A percentile compares a stretch with the other conserved stretches of the same genome.
phyloP scores from a whole-genome alignment of 371 early-diverging fungal genomes.

The Haplosporangium sp. region DNA sequence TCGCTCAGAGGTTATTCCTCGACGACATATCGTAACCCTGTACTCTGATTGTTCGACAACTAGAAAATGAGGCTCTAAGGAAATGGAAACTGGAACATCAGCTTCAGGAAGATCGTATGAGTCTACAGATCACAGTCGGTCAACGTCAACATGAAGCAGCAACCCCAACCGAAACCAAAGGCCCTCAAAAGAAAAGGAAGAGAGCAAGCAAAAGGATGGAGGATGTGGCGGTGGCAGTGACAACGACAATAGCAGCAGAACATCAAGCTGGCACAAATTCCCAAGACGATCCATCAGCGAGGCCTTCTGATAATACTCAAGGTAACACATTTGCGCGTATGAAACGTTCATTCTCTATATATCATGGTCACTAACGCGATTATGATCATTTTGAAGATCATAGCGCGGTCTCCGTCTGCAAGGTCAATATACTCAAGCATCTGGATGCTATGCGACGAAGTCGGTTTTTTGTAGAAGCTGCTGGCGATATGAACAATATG shows the following conservation, averaged over 20 bases:
- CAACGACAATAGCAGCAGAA: neutral
- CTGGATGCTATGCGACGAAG: slow-evolving; percentile 4
- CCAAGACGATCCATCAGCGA: too few species aligned
- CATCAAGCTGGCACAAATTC: too few species aligned
- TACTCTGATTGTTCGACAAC: neutral
- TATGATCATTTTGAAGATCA: neutral
- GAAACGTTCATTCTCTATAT: too few species aligned
- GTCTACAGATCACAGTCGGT: too few species aligned
- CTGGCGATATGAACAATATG: neutral
- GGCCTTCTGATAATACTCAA: too few species aligned
- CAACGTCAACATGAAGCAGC: too few species aligned
- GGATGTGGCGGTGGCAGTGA: neutral
- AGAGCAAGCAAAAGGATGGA: neutral
- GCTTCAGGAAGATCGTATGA: neutral
- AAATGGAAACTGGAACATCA: slow-evolving; percentile 19
- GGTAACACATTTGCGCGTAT: too few species aligned
- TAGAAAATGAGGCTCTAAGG: slow-evolving; percentile 19
- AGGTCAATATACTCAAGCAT: slow-evolving; percentile 7
- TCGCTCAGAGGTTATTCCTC: too few species aligned
- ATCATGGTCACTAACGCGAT: too few species aligned
- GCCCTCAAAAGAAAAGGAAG: slow-evolving; percentile 2
- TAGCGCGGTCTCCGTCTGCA: neutral
- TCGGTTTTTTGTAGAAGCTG: slow-evolving; percentile 17
- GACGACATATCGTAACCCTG: neutral
- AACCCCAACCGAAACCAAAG: too few species aligned